Evolutionary conservation across 1,284 basidiomycete species (phyloP).

Genomic region (Fomitopsis betulina): DNA sequence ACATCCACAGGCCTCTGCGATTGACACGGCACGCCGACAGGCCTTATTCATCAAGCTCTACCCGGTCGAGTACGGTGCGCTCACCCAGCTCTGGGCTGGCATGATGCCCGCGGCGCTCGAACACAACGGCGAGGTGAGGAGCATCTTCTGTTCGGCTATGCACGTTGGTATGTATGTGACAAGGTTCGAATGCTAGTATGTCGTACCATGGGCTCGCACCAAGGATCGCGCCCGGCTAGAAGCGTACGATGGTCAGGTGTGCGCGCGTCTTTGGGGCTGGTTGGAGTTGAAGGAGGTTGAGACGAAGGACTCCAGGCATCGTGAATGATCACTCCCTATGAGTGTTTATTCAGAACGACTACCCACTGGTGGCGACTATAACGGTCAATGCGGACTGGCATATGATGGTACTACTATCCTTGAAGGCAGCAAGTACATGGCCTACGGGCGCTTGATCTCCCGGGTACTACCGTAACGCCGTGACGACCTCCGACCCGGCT

Average conservation of each 20-base stretch:
- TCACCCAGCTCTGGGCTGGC: conserved; percentile 23
- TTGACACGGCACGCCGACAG: neutral
- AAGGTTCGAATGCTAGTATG: neutral
- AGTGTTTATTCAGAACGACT: too few species aligned
- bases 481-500: too few species aligned
- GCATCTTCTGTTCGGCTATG: neutral
- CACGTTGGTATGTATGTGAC: neutral
- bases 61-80: conserved; percentile 16
- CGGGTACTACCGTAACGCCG: too few species aligned
- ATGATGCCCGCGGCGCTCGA: conserved; percentile 19
- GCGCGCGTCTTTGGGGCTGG: conserved; percentile 34
- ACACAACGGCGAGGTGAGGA: conserved; percentile 16
- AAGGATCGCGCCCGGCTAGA: conserved; percentile 17
- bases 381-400: too few species aligned
- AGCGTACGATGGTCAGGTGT: conserved; percentile 26
- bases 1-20: conserved; percentile 11
- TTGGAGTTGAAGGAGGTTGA: conserved; percentile 33
- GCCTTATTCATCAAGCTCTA: conserved; percentile 5
- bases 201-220: conserved; percentile 36
- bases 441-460: too few species aligned
- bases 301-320: neutral
- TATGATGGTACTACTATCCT: too few species aligned
- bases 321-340: too few species aligned
- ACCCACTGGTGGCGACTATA: too few species aligned
- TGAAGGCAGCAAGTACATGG: too few species aligned